These are phyloP conservation scores for Salix viminalis DNA, from an alignment of 345 rosid genomes.

Conservation along the genomic window DNA sequence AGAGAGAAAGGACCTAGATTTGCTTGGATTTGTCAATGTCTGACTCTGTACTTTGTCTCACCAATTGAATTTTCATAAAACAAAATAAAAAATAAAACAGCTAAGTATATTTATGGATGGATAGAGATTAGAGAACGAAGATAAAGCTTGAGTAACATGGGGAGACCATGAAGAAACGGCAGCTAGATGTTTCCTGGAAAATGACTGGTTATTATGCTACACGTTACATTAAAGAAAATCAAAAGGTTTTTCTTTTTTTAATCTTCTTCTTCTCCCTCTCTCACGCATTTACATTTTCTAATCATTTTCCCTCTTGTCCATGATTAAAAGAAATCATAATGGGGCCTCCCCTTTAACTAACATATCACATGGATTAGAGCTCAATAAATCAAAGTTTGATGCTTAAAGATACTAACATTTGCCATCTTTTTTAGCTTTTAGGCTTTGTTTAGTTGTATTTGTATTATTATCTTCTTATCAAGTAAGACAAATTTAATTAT, in stretches of 20 bases:
- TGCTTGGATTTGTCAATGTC: constrained; percentile 22
- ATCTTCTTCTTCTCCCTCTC: neutral
- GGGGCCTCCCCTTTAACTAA: constrained; percentile 15
- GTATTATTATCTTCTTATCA: neutral
- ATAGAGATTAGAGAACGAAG: neutral
- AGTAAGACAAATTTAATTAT: constrained; percentile 13
- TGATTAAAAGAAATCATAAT: constrained; percentile 24
- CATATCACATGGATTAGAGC: constrained; percentile 16
- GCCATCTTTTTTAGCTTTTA: no score
- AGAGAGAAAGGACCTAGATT: constrained; percentile 20
- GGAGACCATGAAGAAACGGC: constrained; percentile 5
- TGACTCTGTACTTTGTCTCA: neutral
- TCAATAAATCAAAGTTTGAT: constrained; percentile 6
- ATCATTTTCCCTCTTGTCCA: neutral
- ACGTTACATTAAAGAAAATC: constrained; percentile 12
- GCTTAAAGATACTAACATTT: constrained; percentile 10
- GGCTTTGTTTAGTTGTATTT: neutral
- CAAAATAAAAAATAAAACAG: neutral
- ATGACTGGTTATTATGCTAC: constrained; percentile 18
- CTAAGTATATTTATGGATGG: neutral
- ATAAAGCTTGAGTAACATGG: constrained; percentile 24
- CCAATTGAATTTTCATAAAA: neutral
- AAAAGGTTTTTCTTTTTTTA: neutral
- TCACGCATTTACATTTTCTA: neutral
- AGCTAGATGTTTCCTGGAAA: constrained; percentile 40